phyloP scores from a whole-genome alignment of 2,329 filamentous ascomycete genomes.

The Talaromyces albobiverticillius region DNA sequence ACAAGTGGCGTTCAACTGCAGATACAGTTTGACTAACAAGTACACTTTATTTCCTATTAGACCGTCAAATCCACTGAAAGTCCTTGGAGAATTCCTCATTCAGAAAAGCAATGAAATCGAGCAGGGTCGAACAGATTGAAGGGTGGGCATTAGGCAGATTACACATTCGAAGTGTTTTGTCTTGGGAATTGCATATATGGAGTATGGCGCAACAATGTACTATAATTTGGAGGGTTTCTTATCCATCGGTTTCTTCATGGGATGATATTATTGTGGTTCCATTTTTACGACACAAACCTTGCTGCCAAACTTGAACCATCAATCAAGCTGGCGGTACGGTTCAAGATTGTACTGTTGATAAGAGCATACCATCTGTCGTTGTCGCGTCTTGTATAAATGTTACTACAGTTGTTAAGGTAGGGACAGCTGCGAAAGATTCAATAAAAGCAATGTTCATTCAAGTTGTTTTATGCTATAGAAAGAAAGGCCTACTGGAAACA shows the following conservation, averaged over 20 bases:
- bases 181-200: conserved; percentile 24
- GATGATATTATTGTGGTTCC: neutral
- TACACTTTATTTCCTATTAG: conserved; percentile 35
- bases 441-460: neutral
- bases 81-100: conserved; percentile 68
- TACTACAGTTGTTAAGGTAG: too few species aligned
- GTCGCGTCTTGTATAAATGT: neutral
- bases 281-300: neutral
- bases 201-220: conserved; percentile 16
- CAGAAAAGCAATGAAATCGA: conserved; percentile 67
- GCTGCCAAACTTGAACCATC: neutral
- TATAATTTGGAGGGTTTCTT: neutral
- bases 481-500: neutral
- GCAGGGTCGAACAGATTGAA: conserved; percentile 17
- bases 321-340: neutral
- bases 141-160: neutral
- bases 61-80: conserved; percentile 65
- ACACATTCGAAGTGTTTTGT: neutral
- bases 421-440: neutral
- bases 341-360: neutral
- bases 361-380: neutral
- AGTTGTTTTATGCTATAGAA: neutral
- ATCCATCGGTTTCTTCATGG: neutral
- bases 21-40: neutral
- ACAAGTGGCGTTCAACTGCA: neutral